These are phyloP conservation scores for Hebeloma cylindrosporum DNA, from an alignment of 768 basidiomycete genomes.

Conservation along the genomic window DNA sequence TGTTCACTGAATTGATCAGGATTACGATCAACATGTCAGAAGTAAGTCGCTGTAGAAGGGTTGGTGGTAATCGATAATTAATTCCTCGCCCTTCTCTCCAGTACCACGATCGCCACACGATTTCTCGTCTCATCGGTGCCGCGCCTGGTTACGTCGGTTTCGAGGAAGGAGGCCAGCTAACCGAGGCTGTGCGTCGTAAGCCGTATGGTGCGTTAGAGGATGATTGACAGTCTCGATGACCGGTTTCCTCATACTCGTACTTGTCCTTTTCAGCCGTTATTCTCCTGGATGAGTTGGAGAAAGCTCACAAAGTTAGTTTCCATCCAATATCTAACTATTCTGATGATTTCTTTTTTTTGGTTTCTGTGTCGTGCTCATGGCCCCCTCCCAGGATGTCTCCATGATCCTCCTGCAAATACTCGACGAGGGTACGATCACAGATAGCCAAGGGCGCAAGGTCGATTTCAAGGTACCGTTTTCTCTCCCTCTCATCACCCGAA, in stretches of 20 bases:
- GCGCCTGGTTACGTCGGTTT: conserved; percentile 94
- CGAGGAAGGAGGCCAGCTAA: conserved; percentile 85
- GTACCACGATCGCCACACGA: conserved; percentile 90
- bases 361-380: not conserved
- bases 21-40: conserved; percentile 97
- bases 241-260: not conserved
- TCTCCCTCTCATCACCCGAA: not conserved
- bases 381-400: conserved; percentile 75
- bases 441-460: conserved; percentile 89
- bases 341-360: not conserved
- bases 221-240: too few relatives aligned
- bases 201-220: conserved; percentile 76
- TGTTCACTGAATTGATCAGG: too few relatives aligned
- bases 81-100: conserved; percentile 26
- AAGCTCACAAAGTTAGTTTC: conserved; percentile 74
- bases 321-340: not conserved
- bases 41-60: conserved; percentile 20
- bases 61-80: not conserved
- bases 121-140: conserved; percentile 88
- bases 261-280: conserved; percentile 56
- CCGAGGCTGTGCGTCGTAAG: conserved; percentile 88
- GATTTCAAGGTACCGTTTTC: conserved; percentile 69
- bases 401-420: conserved; percentile 91
- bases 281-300: conserved; percentile 87
- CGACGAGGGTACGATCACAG: conserved; percentile 87